Conservation (phyloP, 495 filamentous ascomycete genomes). For the Penicillium fimorum region DNA sequence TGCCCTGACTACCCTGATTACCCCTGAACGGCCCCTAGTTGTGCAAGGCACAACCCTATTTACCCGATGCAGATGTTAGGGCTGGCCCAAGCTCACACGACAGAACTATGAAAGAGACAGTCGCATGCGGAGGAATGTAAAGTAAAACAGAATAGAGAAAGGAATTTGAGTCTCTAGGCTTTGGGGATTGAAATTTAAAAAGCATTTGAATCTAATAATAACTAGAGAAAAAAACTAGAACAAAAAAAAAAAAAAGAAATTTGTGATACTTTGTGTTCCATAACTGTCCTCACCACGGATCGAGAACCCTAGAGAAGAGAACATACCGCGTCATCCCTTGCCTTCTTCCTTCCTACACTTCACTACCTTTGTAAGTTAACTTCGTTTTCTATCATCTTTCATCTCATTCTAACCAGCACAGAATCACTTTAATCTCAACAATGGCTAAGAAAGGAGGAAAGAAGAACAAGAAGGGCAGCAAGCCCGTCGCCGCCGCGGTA, state of each 20-base stretch:
- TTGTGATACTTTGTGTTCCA: conserved; percentile 8
- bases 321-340: conserved; percentile 35
- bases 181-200: not conserved
- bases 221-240: not conserved
- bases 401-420: conserved; percentile 15
- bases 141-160: not conserved
- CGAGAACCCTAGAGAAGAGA: conserved; percentile 3
- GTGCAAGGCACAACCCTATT: conserved; percentile 23
- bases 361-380: conserved; percentile 8
- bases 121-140: conserved; percentile 6
- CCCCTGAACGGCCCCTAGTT: conserved; percentile 8
- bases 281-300: conserved; percentile 1
- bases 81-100: conserved; percentile 23
- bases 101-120: conserved; percentile 20
- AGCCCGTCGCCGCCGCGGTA: conserved; percentile 26
- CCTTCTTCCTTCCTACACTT: conserved; percentile 19
- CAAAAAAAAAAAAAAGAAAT: not conserved
- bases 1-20: not conserved
- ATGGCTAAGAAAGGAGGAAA: conserved; percentile 51
- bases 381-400: not conserved
- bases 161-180: not conserved
- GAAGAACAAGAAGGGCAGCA: conserved; percentile 38
- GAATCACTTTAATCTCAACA: conserved; percentile 14
- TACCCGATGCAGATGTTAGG: conserved; percentile 28
- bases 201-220: not conserved